Conservation (phyloP, 768 basidiomycete species). For the Serendipita sp. region DNA sequence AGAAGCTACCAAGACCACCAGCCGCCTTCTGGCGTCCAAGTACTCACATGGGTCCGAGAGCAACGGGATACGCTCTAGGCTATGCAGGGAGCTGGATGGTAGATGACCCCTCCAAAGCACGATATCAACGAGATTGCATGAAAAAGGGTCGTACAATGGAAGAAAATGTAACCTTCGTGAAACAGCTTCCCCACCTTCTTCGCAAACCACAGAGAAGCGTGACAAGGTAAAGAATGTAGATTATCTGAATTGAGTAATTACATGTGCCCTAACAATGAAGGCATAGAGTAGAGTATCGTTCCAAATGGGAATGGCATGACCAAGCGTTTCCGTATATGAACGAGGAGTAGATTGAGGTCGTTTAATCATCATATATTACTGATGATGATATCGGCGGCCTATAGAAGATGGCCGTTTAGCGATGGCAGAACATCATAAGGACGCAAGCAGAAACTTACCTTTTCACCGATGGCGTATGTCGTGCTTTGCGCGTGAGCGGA, state of each 20-base stretch:
- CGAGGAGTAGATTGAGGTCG: neutral
- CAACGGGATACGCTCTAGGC: neutral
- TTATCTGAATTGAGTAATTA: neutral
- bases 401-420: no score
- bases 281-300: neutral
- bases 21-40: neutral
- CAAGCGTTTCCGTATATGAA: neutral
- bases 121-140: neutral
- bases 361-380: neutral
- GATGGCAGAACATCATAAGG: neutral
- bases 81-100: slow-evolving; percentile 3
- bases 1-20: neutral
- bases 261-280: neutral
- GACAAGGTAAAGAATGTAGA: neutral
- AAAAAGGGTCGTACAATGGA: neutral
- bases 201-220: neutral
- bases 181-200: neutral
- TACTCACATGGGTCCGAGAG: neutral
- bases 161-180: no score
- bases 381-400: slow-evolving; percentile 1
- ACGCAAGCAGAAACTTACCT: neutral
- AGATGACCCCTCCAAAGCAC: neutral
- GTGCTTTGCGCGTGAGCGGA: slow-evolving; percentile 9
- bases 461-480: slow-evolving; percentile 6
- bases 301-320: neutral